These are phyloP conservation scores for Beauveria pseudobassiana DNA, from an alignment of 2,329 filamentous ascomycete species.

Conservation along the genomic window DNA sequence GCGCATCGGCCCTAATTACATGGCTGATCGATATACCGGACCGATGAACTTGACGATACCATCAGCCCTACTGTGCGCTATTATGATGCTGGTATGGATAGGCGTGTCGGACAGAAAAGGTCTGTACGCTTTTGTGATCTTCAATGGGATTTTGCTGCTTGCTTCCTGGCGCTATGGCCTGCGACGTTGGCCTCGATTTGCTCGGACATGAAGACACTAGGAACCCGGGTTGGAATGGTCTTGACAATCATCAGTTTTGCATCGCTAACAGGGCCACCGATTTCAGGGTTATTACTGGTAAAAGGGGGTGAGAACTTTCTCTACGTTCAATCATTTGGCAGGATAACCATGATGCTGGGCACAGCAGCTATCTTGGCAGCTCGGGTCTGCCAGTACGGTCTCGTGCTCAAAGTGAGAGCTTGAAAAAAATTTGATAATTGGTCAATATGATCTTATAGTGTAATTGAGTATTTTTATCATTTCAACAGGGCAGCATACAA, in stretches of 20 bases:
- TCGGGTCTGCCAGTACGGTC: too few relatives aligned
- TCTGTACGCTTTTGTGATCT: neutral
- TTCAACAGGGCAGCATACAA: too few relatives aligned
- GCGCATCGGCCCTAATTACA: conserved; percentile 44
- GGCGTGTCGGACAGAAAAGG: neutral
- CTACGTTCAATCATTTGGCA: too few relatives aligned
- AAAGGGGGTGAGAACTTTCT: too few relatives aligned
- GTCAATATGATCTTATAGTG: too few relatives aligned
- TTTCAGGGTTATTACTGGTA: too few relatives aligned
- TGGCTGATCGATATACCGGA: conserved; percentile 49
- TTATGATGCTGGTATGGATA: neutral
- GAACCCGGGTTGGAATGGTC: neutral
- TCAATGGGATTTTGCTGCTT: neutral
- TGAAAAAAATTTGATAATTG: too few relatives aligned
- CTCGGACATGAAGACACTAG: neutral
- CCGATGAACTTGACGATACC: conserved; percentile 49
- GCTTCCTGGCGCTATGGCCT: neutral
- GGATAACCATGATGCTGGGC: too few relatives aligned
- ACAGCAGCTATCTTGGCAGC: too few relatives aligned
- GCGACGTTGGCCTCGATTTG: neutral
- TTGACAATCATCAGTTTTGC: neutral
- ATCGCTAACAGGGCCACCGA: too few relatives aligned
- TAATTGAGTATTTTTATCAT: too few relatives aligned
- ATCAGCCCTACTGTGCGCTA: conserved; percentile 26
- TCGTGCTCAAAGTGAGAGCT: too few relatives aligned